Base-by-base conservation (phyloP, 2,329 filamentous ascomycete species). In the Botrytis elliptica region DNA sequence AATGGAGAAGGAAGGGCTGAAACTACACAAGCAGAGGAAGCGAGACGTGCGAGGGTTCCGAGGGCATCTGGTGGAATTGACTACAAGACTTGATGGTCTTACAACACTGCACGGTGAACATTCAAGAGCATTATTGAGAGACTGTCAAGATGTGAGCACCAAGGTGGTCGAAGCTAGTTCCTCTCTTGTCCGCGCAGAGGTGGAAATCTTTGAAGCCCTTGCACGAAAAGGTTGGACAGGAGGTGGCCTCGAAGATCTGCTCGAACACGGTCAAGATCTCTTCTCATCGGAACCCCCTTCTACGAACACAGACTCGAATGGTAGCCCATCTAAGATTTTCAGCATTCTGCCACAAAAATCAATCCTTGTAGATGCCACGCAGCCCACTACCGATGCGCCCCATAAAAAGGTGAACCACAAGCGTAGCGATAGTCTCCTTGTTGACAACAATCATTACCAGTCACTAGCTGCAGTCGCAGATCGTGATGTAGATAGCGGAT, bases 151-250 rank as follows among this genome's bases (percentile, higher is more conserved):
- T 77, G 89, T 89, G 76, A 90, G 88, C 77, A 84, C 82, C 40
- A 85, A 85, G 76, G 90, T 92, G 77, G 85, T 91, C 29, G 90
- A 92, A 73, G 88, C 89, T 29, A 88, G 88, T 78, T 91, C 89
- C 78, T 89, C 88, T 75, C 85, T 92, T 18, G 90, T 91, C 20
- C 84, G 90, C 29, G 90, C 90, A 72, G 90, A 92, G 82, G 88
- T 92, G 33, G 90, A 92, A 81, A 92, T 92, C 42, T 91, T 91
- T 74, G 90, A 92, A 83, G 85, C 87, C 38, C 82, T 92, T 38
- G 90, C 90, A 33, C 83, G 89, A 74, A 92, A 92, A 78, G 90
- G 90, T 12, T 92, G 90, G 90, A 87, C 84, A 33, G 90, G 90
- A 55, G 90, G 90, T 44, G 90, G 90, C 0, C 82, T 92, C 42